A percentile compares a stretch with the other conserved stretches of the same genome.
phyloP scores from a whole-genome alignment of 163 green algal genomes.

The Scenedesmus sp. region DNA sequence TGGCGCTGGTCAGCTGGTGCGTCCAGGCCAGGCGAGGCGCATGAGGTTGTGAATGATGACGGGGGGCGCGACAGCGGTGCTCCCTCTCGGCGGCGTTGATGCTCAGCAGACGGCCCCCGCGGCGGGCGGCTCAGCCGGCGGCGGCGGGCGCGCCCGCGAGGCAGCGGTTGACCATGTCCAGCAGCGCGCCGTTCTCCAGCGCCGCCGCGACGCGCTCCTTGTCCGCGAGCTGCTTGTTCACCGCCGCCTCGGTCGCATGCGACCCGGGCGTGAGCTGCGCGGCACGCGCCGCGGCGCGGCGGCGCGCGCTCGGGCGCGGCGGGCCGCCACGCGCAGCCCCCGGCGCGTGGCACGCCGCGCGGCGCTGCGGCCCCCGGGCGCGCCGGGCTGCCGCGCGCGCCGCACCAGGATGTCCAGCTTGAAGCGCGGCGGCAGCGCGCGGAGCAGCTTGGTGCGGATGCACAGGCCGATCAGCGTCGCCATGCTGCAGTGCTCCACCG shows the following conservation, averaged over 20 bases:
- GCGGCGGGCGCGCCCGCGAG: constrained; percentile 47
- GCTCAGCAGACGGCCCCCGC: too few relatives aligned
- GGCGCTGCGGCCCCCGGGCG: not conserved
- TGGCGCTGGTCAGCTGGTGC: too few relatives aligned
- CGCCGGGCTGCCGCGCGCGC: not conserved
- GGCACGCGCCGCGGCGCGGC: too few relatives aligned
- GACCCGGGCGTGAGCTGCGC: constrained; percentile 54
- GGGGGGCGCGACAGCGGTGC: too few relatives aligned
- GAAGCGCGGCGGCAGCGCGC: constrained; percentile 87
- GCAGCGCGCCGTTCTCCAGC: constrained; percentile 95
- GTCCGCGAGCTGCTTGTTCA: constrained; percentile 99
- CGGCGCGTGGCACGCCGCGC: too few relatives aligned
- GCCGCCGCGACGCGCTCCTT: constrained; percentile 98
- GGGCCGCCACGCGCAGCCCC: too few relatives aligned
- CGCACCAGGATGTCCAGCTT: constrained; percentile 80
- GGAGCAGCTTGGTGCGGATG: constrained; percentile 93
- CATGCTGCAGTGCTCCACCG: constrained; percentile 96
- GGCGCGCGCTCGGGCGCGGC: too few relatives aligned
- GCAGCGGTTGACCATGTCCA: constrained; percentile 92
- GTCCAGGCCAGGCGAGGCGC: too few relatives aligned
- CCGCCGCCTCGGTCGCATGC: constrained; percentile 78
- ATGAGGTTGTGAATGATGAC: too few relatives aligned
- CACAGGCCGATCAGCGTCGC: constrained; percentile 98
- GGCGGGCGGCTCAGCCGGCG: not conserved
- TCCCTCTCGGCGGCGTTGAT: too few relatives aligned